Evolutionary conservation across 208 protist genomes (phyloP).

Genomic region (Wallacemonas sp.): DNA sequence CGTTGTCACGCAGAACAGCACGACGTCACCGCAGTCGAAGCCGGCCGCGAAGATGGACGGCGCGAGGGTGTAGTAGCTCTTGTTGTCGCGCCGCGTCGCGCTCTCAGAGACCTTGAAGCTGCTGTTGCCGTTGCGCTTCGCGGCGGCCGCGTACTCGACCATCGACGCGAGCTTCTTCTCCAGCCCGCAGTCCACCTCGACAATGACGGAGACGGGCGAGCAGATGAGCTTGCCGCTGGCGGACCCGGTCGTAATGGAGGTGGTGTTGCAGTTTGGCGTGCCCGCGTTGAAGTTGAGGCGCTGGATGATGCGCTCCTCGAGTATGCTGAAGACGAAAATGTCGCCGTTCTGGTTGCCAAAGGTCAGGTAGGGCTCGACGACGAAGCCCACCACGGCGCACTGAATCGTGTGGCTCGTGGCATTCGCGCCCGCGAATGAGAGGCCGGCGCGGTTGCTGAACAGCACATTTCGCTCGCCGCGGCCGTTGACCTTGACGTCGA

Average conservation of each 20-base stretch:
- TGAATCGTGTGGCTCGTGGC: slow-evolving; percentile 61
- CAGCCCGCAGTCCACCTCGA: slow-evolving; percentile 69
- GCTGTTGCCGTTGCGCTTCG: slow-evolving; percentile 34
- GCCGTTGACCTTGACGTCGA: slow-evolving; percentile 11
- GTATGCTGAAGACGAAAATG: slow-evolving; percentile 68
- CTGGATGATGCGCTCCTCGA: slow-evolving; percentile 68
- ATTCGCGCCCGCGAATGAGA: slow-evolving; percentile 82
- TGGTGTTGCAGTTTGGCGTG: slow-evolving; percentile 19
- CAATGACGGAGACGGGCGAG: slow-evolving; percentile 71
- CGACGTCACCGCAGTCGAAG: slow-evolving; percentile 77
- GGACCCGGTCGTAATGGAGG: slow-evolving; percentile 11
- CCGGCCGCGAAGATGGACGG: slow-evolving; percentile 77
- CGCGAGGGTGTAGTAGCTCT: slow-evolving; percentile 37
- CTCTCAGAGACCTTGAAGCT: slow-evolving; percentile 26
- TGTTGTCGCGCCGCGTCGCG: slow-evolving; percentile 13
- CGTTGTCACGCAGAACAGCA: slow-evolving; percentile 62
- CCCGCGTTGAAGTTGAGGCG: slow-evolving; percentile 70
- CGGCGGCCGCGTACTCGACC: slow-evolving; percentile 44
- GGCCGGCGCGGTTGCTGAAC: slow-evolving; percentile 1
- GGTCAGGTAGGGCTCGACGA: slow-evolving; percentile 80
- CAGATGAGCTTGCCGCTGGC: slow-evolving; percentile 49
- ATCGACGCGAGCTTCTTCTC: slow-evolving; percentile 56
- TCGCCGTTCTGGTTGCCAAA: slow-evolving; percentile 88
- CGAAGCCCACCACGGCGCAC: slow-evolving; percentile 67
- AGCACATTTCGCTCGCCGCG: slow-evolving; percentile 9